Evolutionary conservation across 1,284 basidiomycete genomes (phyloP), one percentile per base, ranked within the genome.

Genomic region (Apiotrichum siamense): DNA sequence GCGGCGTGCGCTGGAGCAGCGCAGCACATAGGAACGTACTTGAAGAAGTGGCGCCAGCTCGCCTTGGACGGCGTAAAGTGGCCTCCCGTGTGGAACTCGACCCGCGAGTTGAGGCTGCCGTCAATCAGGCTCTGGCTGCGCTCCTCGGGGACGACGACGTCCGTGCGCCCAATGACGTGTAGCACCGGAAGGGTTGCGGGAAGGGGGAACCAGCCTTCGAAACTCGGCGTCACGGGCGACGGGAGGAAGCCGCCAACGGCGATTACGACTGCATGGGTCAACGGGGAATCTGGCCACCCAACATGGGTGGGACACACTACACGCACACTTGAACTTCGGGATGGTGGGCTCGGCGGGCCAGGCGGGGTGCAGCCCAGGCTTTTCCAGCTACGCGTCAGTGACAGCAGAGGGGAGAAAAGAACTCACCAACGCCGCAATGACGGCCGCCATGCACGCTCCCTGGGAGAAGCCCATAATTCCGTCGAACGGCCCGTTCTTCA

Each of bases 391-490:
- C 11, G 41, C 18, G 12, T 37, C 12, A 20, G 7, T 36, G 38
- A 51, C 32, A 24, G 55, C 35, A n/a, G 12, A 21, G 37, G 5
- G 15, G 3, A 33, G 21, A 26, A 3, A 13, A 5, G n/a, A 13
- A 72, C 81, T 45, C 63, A 88, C 88, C 66, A 90, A 66, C 35
- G 87, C 85, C 38, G 84, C 74, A 27, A 91, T 73, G 24, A 89
- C 64, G 7, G 82, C 83, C 25, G 87, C 88, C 76, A 91, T 81
- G 13, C 82, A 83, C 15, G 85, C 88, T 26, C 88, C 88, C 75
- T 92, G 88, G 50, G 86, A 87, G 72, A 89, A 89, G 9, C 87
- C 88, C 66, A 92, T 82, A 17, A 92, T 79, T 26, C 88, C 89
- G 50, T 78, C 74, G 41, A 78, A 79, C 0, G 74, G 75, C 5